A percentile compares a stretch with the other conserved stretches of the same genome.
Evolutionary conservation across 768 basidiomycete genomes (phyloP).

Genomic region (Pholiota molesta): DNA sequence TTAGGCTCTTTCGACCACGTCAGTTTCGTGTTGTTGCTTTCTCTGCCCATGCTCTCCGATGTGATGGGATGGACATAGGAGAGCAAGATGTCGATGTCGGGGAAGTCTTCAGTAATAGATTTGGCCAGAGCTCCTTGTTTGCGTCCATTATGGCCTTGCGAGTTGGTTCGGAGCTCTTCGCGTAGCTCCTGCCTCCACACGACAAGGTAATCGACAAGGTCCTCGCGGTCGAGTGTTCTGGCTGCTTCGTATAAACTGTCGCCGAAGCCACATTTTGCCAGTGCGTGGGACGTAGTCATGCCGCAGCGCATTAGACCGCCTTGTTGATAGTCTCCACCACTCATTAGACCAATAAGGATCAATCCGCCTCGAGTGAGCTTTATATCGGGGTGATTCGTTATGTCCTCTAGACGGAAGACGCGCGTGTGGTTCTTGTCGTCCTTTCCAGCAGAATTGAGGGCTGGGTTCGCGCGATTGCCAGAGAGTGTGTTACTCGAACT

Average conservation of each 20-base stretch:
- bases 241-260: slow-evolving; percentile 68
- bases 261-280: slow-evolving; percentile 83
- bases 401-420: slow-evolving; percentile 44
- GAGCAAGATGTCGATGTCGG: slow-evolving; percentile 70
- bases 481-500: slow-evolving; percentile 75
- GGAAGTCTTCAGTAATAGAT: slow-evolving; percentile 67
- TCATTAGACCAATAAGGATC: slow-evolving; percentile 81
- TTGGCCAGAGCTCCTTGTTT: slow-evolving; percentile 70
- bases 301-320: slow-evolving; percentile 73
- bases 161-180: slow-evolving; percentile 70
- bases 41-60: slow-evolving; percentile 57
- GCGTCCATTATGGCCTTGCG: slow-evolving; percentile 60
- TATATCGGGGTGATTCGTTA: slow-evolving; percentile 43
- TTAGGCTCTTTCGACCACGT: slow-evolving; percentile 65
- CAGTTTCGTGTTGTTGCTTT: slow-evolving; percentile 36
- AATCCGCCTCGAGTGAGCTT: slow-evolving; percentile 69
- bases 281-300: slow-evolving; percentile 68
- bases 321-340: slow-evolving; percentile 90
- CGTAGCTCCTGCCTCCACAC: slow-evolving; percentile 66
- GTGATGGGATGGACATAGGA: slow-evolving; percentile 82
- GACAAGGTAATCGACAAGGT: slow-evolving; percentile 55
- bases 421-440: slow-evolving; percentile 74
- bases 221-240: slow-evolving; percentile 43
- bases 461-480: slow-evolving; percentile 67
- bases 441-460: slow-evolving; percentile 65